Evolutionary conservation across 306 rosid species (phyloP).

Genomic region (Luffa acutangula): DNA sequence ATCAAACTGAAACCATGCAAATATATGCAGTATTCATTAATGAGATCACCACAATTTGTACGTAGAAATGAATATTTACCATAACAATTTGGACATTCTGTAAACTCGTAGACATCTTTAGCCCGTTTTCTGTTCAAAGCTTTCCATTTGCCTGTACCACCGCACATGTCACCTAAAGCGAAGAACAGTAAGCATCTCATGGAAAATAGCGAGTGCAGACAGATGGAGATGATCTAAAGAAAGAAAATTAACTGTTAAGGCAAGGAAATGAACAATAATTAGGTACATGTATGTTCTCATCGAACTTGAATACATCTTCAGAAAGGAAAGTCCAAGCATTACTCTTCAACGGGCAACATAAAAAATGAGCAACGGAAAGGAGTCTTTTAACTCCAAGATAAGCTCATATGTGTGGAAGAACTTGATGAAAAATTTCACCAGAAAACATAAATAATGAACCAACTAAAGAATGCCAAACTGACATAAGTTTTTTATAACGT

Average conservation of each 20-base stretch:
- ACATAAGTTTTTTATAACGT: not conserved
- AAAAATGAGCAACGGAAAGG: not conserved
- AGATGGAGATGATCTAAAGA: not conserved
- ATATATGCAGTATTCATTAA: not conserved
- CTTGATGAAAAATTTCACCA: not conserved
- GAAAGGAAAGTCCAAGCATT: not conserved
- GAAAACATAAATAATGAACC: not conserved
- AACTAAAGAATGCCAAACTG: not conserved
- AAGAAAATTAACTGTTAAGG: not conserved
- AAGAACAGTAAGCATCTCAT: slow-evolving; percentile 25
- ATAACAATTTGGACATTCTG: slow-evolving; percentile 95
- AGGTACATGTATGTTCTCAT: not conserved
- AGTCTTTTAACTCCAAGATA: not conserved
- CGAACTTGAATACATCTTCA: not conserved
- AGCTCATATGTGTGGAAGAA: not conserved
- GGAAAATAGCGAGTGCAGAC: not conserved
- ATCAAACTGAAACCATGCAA: not conserved
- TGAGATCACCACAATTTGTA: not conserved
- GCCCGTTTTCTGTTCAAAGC: slow-evolving; percentile 94
- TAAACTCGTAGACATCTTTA: slow-evolving; percentile 82
- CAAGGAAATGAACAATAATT: not conserved
- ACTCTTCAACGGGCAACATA: not conserved
- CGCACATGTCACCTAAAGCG: slow-evolving; percentile 92
- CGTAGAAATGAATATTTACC: slow-evolving; percentile 34
- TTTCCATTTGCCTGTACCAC: slow-evolving; percentile 99